Percentiles rank a stretch among this genome's conserved stretches.
Conservation (phyloP, 2,329 filamentous ascomycete species). For the Paraphaeosphaeria sporulosa region DNA sequence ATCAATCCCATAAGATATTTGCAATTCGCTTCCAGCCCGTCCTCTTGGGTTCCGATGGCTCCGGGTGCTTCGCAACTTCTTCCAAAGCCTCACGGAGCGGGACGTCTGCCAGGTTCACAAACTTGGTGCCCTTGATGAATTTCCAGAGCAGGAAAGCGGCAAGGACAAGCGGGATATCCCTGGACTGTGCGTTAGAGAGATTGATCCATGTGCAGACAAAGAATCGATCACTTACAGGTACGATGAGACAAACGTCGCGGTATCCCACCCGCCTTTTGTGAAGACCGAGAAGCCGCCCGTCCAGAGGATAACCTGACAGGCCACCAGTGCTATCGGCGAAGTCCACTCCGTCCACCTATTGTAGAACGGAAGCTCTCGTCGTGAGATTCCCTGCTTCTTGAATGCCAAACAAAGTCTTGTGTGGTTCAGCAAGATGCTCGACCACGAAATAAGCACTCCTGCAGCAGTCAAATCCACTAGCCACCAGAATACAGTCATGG, state of each 20-base stretch:
- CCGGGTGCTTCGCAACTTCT: conserved; percentile 28
- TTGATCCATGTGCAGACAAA: not conserved
- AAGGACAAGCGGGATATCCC: conserved; percentile 49
- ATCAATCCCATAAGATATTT: conserved; percentile 29
- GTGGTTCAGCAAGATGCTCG: conserved; percentile 62
- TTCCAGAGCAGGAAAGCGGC: conserved; percentile 70
- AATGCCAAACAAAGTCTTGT: conserved; percentile 60
- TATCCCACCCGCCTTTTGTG: conserved; percentile 49
- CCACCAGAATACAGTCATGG: conserved; percentile 66
- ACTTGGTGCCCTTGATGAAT: conserved; percentile 66
- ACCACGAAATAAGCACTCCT: conserved; percentile 61
- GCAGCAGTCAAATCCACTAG: conserved; percentile 72
- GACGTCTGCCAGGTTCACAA: conserved; percentile 37
- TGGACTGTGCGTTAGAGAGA: conserved; percentile 49
- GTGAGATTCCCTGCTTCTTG: conserved; percentile 61
- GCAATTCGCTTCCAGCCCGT: conserved; percentile 24
- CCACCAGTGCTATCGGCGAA: conserved; percentile 40
- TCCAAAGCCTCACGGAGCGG: conserved; percentile 34
- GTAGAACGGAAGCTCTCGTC: conserved; percentile 44
- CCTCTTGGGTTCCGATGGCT: conserved; percentile 26
- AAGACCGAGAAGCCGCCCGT: conserved; percentile 68
- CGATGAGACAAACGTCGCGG: conserved; percentile 43
- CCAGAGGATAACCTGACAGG: conserved; percentile 69
- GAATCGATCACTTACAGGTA: conserved; percentile 32
- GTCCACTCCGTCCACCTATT: conserved; percentile 47